Conservation (phyloP, 441 rosid genomes). For the Croton laevigatus region DNA sequence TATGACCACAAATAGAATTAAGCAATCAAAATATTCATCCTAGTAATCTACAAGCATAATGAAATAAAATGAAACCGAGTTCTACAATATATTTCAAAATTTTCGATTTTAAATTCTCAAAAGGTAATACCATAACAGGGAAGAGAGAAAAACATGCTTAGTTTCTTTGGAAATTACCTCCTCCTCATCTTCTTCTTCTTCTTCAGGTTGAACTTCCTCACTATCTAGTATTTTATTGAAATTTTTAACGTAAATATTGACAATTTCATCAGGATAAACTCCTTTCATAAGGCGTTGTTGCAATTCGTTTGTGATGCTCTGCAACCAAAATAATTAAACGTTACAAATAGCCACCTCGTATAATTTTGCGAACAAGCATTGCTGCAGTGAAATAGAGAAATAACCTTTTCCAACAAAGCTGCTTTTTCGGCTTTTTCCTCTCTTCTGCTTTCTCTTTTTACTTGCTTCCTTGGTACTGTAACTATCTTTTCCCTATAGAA, state of each 20-base stretch:
- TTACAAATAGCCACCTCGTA: conserved; percentile 9
- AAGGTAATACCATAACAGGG: no score
- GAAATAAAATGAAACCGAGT: not conserved
- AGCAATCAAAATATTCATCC: not conserved
- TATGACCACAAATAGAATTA: not conserved
- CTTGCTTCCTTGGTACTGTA: conserved; percentile 56
- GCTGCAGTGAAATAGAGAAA: not conserved
- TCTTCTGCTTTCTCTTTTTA: conserved; percentile 67
- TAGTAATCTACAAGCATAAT: not conserved
- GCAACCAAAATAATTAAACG: conserved; percentile 22
- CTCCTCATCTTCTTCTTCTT: conserved; percentile 39
- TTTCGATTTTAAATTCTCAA: not conserved
- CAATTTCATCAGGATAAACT: conserved; percentile 54
- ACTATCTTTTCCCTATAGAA: conserved; percentile 56
- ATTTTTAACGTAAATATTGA: conserved; percentile 45
- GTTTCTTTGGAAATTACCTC: conserved; percentile 31
- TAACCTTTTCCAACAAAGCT: conserved; percentile 72
- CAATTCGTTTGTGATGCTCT: conserved; percentile 77
- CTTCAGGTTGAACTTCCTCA: conserved; percentile 30
- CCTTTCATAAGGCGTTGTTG: conserved; percentile 63
- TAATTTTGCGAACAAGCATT: not conserved
- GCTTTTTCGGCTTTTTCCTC: conserved; percentile 79
- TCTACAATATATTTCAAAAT: not conserved
- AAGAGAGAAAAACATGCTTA: no score
- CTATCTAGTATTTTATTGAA: conserved; percentile 50